Percentiles rank a stretch among this genome's conserved stretches.
Evolutionary conservation across 179 eudicot genomes (phyloP).

Genomic region (Beta corolliflora): DNA sequence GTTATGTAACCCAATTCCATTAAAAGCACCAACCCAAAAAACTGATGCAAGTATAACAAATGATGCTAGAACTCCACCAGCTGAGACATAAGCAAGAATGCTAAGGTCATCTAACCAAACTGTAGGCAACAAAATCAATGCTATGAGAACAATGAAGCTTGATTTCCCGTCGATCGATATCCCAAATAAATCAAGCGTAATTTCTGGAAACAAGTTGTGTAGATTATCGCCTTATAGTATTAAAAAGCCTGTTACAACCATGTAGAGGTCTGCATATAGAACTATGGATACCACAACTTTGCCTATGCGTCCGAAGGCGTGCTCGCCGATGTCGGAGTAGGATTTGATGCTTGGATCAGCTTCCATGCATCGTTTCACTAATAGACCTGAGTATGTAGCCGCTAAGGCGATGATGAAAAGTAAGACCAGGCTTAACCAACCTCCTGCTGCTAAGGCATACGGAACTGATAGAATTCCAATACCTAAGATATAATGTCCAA

Average conservation of each 20-base stretch:
- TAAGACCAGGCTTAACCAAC: constrained; percentile 65
- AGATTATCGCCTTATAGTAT: constrained; percentile 82
- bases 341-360: constrained; percentile 52
- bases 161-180: constrained; percentile 50
- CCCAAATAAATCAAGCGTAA: constrained; percentile 40
- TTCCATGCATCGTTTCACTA: constrained; percentile 76
- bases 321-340: constrained; percentile 73
- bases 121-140: constrained; percentile 39
- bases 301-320: constrained; percentile 69
- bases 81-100: constrained; percentile 69
- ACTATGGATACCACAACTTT: constrained; percentile 47
- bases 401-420: constrained; percentile 51
- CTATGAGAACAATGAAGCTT: constrained; percentile 42
- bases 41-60: constrained; percentile 55
- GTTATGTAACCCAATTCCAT: constrained; percentile 63
- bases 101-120: constrained; percentile 68
- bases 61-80: constrained; percentile 76
- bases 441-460: constrained; percentile 74
- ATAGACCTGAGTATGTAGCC: constrained; percentile 65
- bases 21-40: constrained; percentile 60
- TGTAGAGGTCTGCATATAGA: constrained; percentile 67
- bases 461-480: constrained; percentile 31
- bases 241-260: constrained; percentile 70
- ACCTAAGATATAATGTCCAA: constrained; percentile 30
- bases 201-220: constrained; percentile 50